These are phyloP conservation scores for Aquilaria agallochum DNA, from an alignment of 441 rosid species.

Conservation along the genomic window DNA sequence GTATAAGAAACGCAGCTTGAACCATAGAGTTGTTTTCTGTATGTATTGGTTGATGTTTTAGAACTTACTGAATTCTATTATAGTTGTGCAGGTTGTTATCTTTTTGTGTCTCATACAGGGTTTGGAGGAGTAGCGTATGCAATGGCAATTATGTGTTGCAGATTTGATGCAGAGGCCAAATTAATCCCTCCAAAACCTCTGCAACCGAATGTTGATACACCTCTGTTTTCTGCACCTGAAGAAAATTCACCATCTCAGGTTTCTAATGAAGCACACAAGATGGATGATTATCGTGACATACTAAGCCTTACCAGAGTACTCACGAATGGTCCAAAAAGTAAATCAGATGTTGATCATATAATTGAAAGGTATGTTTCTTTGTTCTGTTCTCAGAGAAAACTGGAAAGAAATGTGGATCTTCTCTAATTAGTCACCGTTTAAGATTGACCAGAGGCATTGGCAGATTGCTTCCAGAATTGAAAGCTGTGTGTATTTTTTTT, in stretches of 20 bases:
- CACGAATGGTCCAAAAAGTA: slow-evolving; percentile 88
- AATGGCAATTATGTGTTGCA: slow-evolving; percentile 85
- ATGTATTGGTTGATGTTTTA: too few relatives aligned
- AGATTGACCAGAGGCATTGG: too few relatives aligned
- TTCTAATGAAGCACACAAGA: slow-evolving; percentile 67
- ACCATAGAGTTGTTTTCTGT: slow-evolving; percentile 7
- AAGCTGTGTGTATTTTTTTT: too few relatives aligned
- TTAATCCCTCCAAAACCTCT: slow-evolving; percentile 21
- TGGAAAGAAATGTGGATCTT: too few relatives aligned
- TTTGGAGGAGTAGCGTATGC: slow-evolving; percentile 96
- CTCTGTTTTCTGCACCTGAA: slow-evolving; percentile 29
- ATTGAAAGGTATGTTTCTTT: slow-evolving; percentile 50
- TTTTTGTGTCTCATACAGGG: slow-evolving; percentile 92
- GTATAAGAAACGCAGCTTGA: slow-evolving; percentile 23
- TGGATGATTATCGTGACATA: slow-evolving; percentile 98
- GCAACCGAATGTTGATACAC: slow-evolving; percentile 27
- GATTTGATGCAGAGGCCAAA: slow-evolving; percentile 59
- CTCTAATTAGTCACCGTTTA: too few relatives aligned
- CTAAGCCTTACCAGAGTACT: slow-evolving; percentile 96
- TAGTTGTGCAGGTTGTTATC: slow-evolving; percentile 74
- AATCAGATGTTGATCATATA: slow-evolving; percentile 78
- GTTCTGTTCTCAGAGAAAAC: background rate
- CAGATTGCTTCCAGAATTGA: too few relatives aligned
- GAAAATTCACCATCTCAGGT: slow-evolving; percentile 42
- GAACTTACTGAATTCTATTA: background rate